Percentiles rank a stretch among this genome's conserved stretches.
Conservation (phyloP, 192 early-diverging fungal genomes). For the Rhizophagus prolifer region DNA sequence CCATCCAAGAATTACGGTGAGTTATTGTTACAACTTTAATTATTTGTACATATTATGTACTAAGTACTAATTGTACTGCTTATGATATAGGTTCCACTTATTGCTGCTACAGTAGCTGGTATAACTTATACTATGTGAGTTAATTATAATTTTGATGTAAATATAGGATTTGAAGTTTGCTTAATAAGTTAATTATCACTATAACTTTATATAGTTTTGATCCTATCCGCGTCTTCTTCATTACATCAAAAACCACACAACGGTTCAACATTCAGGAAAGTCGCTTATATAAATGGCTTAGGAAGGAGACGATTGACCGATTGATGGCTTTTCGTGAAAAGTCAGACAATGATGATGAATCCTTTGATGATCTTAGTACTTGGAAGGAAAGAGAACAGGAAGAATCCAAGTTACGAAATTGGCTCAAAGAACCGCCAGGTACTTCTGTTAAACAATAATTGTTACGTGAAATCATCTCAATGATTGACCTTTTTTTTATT, state of each 20-base stretch:
- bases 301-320: slow-evolving; percentile 53
- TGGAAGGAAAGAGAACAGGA: slow-evolving; percentile 65
- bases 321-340: slow-evolving; percentile 32
- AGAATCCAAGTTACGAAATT: slow-evolving; percentile 51
- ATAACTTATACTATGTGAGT: slow-evolving; percentile 67
- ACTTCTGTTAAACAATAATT: slow-evolving; percentile 8
- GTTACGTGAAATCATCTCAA: not conserved
- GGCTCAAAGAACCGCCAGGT: slow-evolving; percentile 59
- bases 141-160: not conserved
- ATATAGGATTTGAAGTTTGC: not conserved
- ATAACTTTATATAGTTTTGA: slow-evolving; percentile 62
- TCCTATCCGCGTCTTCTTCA: slow-evolving; percentile 86
- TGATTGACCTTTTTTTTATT: not conserved
- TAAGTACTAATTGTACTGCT: slow-evolving; percentile 6
- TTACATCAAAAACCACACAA: slow-evolving; percentile 80
- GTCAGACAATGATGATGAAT: slow-evolving; percentile 37
- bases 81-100: slow-evolving; percentile 64
- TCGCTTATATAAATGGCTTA: slow-evolving; percentile 57
- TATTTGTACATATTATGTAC: not conserved
- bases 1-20: too few species aligned
- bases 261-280: slow-evolving; percentile 73
- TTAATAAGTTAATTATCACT: not conserved
- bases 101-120: slow-evolving; percentile 72
- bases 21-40: slow-evolving; percentile 18
- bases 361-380: slow-evolving; percentile 16